Evolutionary conservation across 2,329 filamentous ascomycete species (phyloP), one percentile per base, ranked within the genome.

Genomic region (Colletotrichum eleusines): DNA sequence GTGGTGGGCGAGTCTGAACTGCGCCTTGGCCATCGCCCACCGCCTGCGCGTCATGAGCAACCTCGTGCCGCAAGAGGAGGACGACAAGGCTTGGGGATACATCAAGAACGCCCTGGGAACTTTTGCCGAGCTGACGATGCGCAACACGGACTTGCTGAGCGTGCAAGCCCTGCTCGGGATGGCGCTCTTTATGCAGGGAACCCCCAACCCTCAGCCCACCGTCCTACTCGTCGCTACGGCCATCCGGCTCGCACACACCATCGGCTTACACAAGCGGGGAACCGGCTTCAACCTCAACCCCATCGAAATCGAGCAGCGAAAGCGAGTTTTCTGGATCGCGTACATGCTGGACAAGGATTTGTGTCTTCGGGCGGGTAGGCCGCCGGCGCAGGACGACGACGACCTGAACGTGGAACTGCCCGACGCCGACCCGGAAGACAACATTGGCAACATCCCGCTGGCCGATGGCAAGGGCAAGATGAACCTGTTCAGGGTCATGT

Each of bases 1-100:
- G 3, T 99, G 96, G 96, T 99, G 96, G 95, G 96, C 96, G 6
- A 97, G 94, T 81, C 86, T 99, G 76, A 99, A 99, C 76, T 92
- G 97, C 70, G 94, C 92, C 1, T 83, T 99, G 66, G 96, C 95
- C n/a, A 97, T 98, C 75, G 92, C 95, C 6, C 94, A 98, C 78
- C 89, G 96, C 50, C 85, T 99, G 76, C 91, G 96, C 14, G 94
- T 98, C 28, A 97, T 98, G 94, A 97, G 94, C 83, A 96, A 97
- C 76, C 84, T 97, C 11, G 94, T 97, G 0, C 92, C 94, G 1
- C 90, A 93, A 73, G 94, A 97, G 73, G 95, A 98, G 78, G 96
- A 98, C 75, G 91, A 95, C 63, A 97, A 97, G 79, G 95, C 95
- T 0, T 98, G 96, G 95, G 92, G 91, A 2, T 97, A 98, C 78